phyloP scores from a whole-genome alignment of 805 yeast genomes.

The Metschnikowia lochheadii region DNA sequence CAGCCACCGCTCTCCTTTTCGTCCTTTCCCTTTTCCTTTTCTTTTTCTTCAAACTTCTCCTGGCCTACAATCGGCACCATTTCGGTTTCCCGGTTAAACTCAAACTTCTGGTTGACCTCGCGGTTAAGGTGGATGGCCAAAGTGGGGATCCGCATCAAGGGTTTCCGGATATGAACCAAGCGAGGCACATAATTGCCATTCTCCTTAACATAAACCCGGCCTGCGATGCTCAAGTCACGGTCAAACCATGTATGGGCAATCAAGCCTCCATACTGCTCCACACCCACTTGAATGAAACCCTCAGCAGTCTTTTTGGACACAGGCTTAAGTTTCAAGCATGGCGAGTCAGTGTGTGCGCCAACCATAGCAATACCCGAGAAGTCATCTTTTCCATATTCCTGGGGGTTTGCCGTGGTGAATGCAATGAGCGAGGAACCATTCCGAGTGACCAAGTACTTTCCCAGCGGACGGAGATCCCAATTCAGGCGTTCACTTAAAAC shows the following conservation, averaged over 20 bases:
- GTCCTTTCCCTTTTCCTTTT: constrained; percentile 16
- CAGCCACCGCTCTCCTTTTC: constrained; percentile 24
- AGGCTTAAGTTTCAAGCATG: constrained; percentile 85
- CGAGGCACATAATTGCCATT: constrained; percentile 54
- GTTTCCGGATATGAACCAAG: constrained; percentile 75
- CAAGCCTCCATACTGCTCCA: constrained; percentile 94
- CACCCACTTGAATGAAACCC: constrained; percentile 86
- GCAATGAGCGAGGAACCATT: constrained; percentile 88
- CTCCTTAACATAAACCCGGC: constrained; percentile 72
- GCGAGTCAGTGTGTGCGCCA: constrained; percentile 97
- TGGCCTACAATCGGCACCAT: constrained; percentile 82
- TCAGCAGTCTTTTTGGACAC: constrained; percentile 63
- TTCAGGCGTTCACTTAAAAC: constrained; percentile 67
- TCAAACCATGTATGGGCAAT: constrained; percentile 98
- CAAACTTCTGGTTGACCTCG: constrained; percentile 71
- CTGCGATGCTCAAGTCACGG: constrained; percentile 87
- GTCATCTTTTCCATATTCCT: constrained; percentile 26
- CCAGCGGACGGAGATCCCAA: constrained; percentile 59
- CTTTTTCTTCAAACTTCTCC: constrained; percentile 12
- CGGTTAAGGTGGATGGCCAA: constrained; percentile 89
- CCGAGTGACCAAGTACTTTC: constrained; percentile 82
- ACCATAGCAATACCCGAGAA: constrained; percentile 85
- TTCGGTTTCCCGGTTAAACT: constrained; percentile 85
- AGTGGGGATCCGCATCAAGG: constrained; percentile 83
- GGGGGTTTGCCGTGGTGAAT: constrained; percentile 60